Base-by-base conservation (phyloP, 73 alveolate species). In the Paramecium pentaurelia region DNA sequence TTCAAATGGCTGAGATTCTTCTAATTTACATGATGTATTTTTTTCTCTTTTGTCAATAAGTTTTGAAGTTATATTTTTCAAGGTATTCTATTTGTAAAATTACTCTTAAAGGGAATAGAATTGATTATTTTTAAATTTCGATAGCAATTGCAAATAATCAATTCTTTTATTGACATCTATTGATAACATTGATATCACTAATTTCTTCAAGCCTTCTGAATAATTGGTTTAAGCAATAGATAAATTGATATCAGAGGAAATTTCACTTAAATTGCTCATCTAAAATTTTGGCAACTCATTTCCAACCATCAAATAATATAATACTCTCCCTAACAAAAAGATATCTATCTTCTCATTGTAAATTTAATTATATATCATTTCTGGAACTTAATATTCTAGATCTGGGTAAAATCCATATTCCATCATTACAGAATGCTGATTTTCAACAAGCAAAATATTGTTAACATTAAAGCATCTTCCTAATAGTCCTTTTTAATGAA, bases 381-480 rank as follows among this genome's bases (percentile, higher is more conserved):
- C 83, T 12, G 83, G 83, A 6, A 64, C 83, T 34, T 64, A 30
- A 18, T 10, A 64, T 30, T 64, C 83, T 64, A 64, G 11, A 28
- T 64, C 45, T 64, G 83, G 83, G 8, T 64, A 64, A 27, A 64
- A 64, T 30, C 83, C 83, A 34, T 30, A 64, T 64, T 64, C 83
- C 83, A 64, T 64, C 25, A 64, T 64, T 10, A 64, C 83, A 64
- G 30, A 8, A 28, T 64, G 45, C 27, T 28, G 25, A 30, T 64
- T 30, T 64, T 64, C 38, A 30, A 64, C 83, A 28, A 64, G 10
- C 10, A 64, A 2, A 12, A 64, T 64, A 64, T 64, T 64, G 25
- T 64, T 64, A 27, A 64, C 83, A 64, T 64, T 64, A 64, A 64
- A 64, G 27, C 83, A 64, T 28, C 83, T 64, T 30, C 83, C 83